Base-by-base conservation (phyloP, 345 rosid genomes). In the Carallia brachiata region DNA sequence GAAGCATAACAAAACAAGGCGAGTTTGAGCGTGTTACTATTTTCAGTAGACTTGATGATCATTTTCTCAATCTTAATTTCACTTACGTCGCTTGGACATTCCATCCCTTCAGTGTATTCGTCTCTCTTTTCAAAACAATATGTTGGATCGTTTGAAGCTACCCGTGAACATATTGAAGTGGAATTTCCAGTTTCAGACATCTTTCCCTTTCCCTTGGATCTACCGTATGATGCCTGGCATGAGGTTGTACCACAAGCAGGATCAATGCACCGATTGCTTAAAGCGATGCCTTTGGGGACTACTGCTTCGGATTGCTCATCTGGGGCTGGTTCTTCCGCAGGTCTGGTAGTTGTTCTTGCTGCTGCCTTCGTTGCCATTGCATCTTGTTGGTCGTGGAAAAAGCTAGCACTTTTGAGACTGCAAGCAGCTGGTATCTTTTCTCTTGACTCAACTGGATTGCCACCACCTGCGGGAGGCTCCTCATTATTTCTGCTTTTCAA, bases 301-400 rank as follows among this genome's bases (percentile, higher is more conserved):
- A 72, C 73, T 36, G 87, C 85, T 88, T 82, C 86, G 48, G 92
- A 88, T 52, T 85, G 85, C 76, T 84, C 86, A 67, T 88, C 92
- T 17, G 88, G 90, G 53, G 84, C 65, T 30, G 67, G 39, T 23
- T 65, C 73, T 34, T 71, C 75, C n/a, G 32, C 7, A 36, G 67
- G 61, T 27, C 32, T 47, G 18, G 18, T n/a, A 31, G 18, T 32
- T 3, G 69, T 36, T 52, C 10, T 15, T 3, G 12, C 50, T 44
- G 50, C 50, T 4, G 10, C 12, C 50, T 44, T 44, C 17, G 17
- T 44, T 44, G 50, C 50, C 50, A 3, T 44, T 44, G 50, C 12
- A 44, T 44, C 50, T 61, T 61, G 64, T 61, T 36, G 48, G 44
- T 36, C 47, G 6, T 34, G 48, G 27, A 61, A 61, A 32, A 13